phyloP scores from a whole-genome alignment of 768 basidiomycete genomes.

The Fibroporia radiculosa region DNA sequence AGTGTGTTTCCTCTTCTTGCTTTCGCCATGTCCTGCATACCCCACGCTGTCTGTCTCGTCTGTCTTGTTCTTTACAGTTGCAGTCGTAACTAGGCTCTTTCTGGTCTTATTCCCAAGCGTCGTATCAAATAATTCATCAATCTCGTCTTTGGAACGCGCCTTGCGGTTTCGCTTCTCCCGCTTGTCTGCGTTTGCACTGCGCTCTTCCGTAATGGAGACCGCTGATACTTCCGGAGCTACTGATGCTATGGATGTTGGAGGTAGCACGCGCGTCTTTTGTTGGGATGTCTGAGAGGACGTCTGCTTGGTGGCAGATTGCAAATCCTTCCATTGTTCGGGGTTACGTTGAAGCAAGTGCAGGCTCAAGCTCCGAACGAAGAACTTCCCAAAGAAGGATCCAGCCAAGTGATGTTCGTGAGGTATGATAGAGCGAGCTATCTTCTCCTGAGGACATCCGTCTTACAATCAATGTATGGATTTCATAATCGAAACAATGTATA shows the following conservation, averaged over 20 bases:
- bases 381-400: conserved; percentile 80
- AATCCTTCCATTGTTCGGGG: conserved; percentile 77
- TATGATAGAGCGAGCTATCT: conserved; percentile 78
- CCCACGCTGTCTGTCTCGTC: background rate
- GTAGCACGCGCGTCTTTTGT: background rate
- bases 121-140: conserved; percentile 63
- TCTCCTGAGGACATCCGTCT: conserved; percentile 50
- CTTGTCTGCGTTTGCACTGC: background rate
- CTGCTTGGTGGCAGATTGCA: conserved; percentile 34
- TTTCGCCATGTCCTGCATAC: no score
- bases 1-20: conserved; percentile 7
- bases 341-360: conserved; percentile 69
- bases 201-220: background rate
- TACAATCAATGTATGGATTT: background rate
- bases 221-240: background rate
- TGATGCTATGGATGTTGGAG: background rate
- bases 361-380: conserved; percentile 73
- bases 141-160: conserved; percentile 49
- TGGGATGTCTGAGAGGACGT: background rate
- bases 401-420: conserved; percentile 64
- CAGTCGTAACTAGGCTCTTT: conserved; percentile 37
- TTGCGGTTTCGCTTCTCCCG: conserved; percentile 44
- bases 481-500: background rate
- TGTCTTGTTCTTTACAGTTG: background rate
- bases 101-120: conserved; percentile 52